Evolutionary conservation across 1,284 basidiomycete genomes (phyloP).

Genomic region (Pseudozyma tsukubaensis): DNA sequence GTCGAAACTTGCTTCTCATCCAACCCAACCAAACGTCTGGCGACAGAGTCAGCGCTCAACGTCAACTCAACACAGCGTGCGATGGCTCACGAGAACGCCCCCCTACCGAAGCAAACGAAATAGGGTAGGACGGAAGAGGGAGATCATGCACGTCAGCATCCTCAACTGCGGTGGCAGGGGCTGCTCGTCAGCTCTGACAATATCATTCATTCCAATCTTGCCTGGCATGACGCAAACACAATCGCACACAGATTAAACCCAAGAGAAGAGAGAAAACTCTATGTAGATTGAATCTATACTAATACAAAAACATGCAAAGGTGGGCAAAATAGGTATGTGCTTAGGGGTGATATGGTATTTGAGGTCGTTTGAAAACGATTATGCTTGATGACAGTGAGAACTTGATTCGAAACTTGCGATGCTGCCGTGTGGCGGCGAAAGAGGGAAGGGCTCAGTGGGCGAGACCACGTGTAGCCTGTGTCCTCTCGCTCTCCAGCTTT

Average conservation of each 20-base stretch:
- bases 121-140: no score
- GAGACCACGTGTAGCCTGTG: slow-evolving; percentile 61
- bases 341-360: slow-evolving; percentile 3
- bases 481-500: slow-evolving; percentile 66
- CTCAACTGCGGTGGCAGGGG: no score
- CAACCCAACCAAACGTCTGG: no score
- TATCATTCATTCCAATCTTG: no score
- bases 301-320: slow-evolving; percentile 18
- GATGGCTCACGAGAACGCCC: no score
- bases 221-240: neutral
- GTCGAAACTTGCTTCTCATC: no score
- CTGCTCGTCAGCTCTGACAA: no score
- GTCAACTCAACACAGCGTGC: no score
- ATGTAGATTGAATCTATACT: neutral
- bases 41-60: no score
- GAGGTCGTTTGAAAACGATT: slow-evolving; percentile 1
- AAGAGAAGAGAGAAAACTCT: slow-evolving; percentile 3
- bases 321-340: slow-evolving; percentile 1
- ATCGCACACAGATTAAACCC: neutral
- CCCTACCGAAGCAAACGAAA: no score
- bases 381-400: slow-evolving; percentile 1
- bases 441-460: slow-evolving; percentile 49
- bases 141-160: no score
- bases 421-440: no score
- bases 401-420: slow-evolving; percentile 1